Conservation (phyloP, 331 rosid genomes). For the Pyracantha coccinea region DNA sequence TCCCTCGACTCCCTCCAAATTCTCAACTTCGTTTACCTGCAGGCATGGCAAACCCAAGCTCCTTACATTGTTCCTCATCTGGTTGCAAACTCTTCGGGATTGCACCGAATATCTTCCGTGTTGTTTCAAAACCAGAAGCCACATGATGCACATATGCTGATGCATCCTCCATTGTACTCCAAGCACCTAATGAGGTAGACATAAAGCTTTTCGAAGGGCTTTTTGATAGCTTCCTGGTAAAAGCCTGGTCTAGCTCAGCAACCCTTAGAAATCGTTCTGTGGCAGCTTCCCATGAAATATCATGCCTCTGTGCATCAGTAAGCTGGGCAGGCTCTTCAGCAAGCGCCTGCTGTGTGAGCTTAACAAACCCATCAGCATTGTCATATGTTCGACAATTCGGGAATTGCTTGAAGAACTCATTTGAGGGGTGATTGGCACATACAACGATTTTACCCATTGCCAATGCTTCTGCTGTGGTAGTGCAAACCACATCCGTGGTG, state of each 20-base stretch:
- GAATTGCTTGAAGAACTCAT: slow-evolving; percentile 88
- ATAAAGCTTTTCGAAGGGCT: slow-evolving; percentile 31
- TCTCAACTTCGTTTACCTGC: slow-evolving; percentile 4
- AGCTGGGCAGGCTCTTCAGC: slow-evolving; percentile 52
- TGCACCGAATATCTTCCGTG: slow-evolving; percentile 76
- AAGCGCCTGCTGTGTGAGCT: slow-evolving; percentile 48
- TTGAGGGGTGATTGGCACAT: slow-evolving; percentile 83
- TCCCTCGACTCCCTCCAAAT: not conserved
- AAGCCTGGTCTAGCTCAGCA: slow-evolving; percentile 40
- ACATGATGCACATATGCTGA: slow-evolving; percentile 60
- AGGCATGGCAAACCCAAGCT: slow-evolving; percentile 51
- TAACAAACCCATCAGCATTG: slow-evolving; percentile 40
- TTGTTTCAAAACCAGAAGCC: slow-evolving; percentile 62
- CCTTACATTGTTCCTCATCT: slow-evolving; percentile 64
- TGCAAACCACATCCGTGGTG: slow-evolving; percentile 95
- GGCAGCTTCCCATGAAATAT: slow-evolving; percentile 88
- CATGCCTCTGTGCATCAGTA: slow-evolving; percentile 49
- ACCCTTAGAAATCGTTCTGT: slow-evolving; percentile 68
- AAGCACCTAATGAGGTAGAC: slow-evolving; percentile 39
- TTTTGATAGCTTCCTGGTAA: slow-evolving; percentile 14
- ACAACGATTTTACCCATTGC: slow-evolving; percentile 92
- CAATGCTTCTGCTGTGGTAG: slow-evolving; percentile 92
- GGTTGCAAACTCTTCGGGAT: slow-evolving; percentile 78
- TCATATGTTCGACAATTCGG: slow-evolving; percentile 70
- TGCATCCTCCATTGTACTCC: slow-evolving; percentile 41